phyloP scores from a whole-genome alignment of 352 stramenopile genomes.

The Pythium scleroteichum region DNA sequence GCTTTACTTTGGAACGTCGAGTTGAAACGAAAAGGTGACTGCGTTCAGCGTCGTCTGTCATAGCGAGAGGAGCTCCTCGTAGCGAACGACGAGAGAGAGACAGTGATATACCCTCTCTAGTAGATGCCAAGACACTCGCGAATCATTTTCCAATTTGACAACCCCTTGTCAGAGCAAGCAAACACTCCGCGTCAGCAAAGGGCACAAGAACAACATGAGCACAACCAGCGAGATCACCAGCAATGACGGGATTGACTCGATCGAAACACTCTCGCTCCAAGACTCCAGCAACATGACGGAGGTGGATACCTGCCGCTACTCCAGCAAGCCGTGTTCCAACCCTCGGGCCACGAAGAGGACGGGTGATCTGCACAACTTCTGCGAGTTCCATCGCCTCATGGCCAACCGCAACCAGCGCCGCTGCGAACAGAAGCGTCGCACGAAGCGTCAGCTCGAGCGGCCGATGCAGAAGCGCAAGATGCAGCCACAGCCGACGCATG shows the following conservation, averaged over 20 bases:
- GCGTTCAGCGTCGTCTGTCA: too few relatives aligned
- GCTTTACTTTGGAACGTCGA: too few relatives aligned
- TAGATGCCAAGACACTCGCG: not conserved
- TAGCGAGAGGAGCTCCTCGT: too few relatives aligned
- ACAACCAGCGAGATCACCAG: too few relatives aligned
- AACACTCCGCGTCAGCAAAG: too few relatives aligned
- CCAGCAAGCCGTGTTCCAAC: conserved; percentile 26
- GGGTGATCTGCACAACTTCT: conserved; percentile 27
- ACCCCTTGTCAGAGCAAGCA: too few relatives aligned
- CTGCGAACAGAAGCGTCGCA: conserved; percentile 23
- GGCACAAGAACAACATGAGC: too few relatives aligned
- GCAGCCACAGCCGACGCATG: conserved; percentile 5
- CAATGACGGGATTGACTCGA: not conserved
- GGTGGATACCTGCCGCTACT: conserved; percentile 22
- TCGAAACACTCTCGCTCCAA: not conserved
- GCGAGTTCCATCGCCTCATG: conserved; percentile 28
- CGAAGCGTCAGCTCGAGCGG: conserved; percentile 15
- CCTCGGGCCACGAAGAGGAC: conserved; percentile 23
- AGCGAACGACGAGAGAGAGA: too few relatives aligned
- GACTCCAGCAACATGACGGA: not conserved
- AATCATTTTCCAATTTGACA: conserved; percentile 1
- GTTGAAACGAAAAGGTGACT: too few relatives aligned
- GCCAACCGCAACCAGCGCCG: conserved; percentile 29
- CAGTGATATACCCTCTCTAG: too few relatives aligned
- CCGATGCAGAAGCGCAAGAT: conserved; percentile 3